Evolutionary conservation across 768 basidiomycete species (phyloP).

Genomic region (Cyathus striatus): DNA sequence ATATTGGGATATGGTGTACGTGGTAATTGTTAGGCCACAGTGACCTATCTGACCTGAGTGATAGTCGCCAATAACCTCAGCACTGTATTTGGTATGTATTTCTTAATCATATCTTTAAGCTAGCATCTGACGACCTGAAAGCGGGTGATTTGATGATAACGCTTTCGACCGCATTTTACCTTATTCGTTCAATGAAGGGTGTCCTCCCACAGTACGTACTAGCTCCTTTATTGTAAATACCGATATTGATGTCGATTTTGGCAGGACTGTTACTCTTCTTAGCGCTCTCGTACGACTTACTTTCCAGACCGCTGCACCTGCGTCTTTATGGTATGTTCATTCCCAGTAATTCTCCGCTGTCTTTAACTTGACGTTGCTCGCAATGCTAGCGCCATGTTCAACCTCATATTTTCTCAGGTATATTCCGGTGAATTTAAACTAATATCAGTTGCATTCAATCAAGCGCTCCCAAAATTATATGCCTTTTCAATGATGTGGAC

Average conservation of each 20-base stretch:
- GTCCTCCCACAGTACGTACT: conserved; percentile 22
- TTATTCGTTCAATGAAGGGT: conserved; percentile 19
- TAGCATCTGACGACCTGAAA: too few species aligned
- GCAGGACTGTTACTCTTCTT: conserved; percentile 21
- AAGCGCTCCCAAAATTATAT: conserved; percentile 25
- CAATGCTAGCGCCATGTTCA: conserved; percentile 26
- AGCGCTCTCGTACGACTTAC: conserved; percentile 22
- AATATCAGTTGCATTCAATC: conserved; percentile 22
- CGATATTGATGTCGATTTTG: neutral
- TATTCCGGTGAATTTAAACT: conserved; percentile 15
- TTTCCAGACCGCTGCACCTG: conserved; percentile 24
- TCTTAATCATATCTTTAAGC: too few species aligned
- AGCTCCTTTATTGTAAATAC: neutral
- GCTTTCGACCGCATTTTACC: conserved; percentile 18
- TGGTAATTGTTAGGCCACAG: too few species aligned
- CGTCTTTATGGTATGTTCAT: conserved; percentile 22
- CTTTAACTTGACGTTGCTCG: too few species aligned
- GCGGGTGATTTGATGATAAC: conserved; percentile 24
- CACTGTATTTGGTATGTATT: conserved; percentile 18
- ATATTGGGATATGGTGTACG: conserved; percentile 24
- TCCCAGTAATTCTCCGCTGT: too few species aligned
- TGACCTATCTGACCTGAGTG: too few species aligned
- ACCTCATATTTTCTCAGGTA: conserved; percentile 26
- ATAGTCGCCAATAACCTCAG: conserved; percentile 22
- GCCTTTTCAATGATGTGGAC: conserved; percentile 34